These are phyloP conservation scores for Truncatella angustata DNA, from an alignment of 2,329 filamentous ascomycete genomes.

Conservation along the genomic window DNA sequence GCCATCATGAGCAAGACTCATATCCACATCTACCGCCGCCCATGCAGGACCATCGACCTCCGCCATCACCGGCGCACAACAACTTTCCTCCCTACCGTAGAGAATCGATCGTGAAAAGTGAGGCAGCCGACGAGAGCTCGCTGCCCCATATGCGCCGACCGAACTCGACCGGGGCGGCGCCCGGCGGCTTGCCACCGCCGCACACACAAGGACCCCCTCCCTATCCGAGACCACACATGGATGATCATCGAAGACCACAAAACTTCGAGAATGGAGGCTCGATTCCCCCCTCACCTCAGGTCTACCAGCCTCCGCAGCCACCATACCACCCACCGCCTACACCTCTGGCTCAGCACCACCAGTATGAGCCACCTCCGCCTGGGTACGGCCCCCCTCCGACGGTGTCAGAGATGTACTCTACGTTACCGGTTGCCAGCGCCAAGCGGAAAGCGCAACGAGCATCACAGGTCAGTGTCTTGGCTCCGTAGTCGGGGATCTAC, in stretches of 20 bases:
- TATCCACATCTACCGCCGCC: constrained; percentile 53
- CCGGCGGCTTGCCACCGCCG: constrained; percentile 34
- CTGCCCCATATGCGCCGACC: constrained; percentile 45
- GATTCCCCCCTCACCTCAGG: constrained; percentile 41
- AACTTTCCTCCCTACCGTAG: constrained; percentile 44
- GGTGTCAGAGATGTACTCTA: constrained; percentile 31
- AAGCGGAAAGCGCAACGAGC: constrained; percentile 66
- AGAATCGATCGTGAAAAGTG: constrained; percentile 57
- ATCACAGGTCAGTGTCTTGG: constrained; percentile 53
- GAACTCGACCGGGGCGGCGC: constrained; percentile 46
- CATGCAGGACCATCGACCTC: constrained; percentile 23
- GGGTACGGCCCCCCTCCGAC: constrained; percentile 33
- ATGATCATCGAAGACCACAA: constrained; percentile 51
- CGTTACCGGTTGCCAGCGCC: constrained; percentile 42
- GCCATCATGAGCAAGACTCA: constrained; percentile 55
- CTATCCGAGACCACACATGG: constrained; percentile 36
- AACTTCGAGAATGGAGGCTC: constrained; percentile 48
- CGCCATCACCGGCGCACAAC: constrained; percentile 42
- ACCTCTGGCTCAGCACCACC: constrained; percentile 25
- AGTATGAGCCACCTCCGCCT: constrained; percentile 32
- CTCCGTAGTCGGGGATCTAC: too few relatives aligned
- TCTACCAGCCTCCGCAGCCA: constrained; percentile 24
- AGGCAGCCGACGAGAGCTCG: constrained; percentile 45
- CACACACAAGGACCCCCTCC: constrained; percentile 30
- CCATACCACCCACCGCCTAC: constrained; percentile 26